Conservation (phyloP, 2,329 filamentous ascomycete species). For the Fusarium musae region DNA sequence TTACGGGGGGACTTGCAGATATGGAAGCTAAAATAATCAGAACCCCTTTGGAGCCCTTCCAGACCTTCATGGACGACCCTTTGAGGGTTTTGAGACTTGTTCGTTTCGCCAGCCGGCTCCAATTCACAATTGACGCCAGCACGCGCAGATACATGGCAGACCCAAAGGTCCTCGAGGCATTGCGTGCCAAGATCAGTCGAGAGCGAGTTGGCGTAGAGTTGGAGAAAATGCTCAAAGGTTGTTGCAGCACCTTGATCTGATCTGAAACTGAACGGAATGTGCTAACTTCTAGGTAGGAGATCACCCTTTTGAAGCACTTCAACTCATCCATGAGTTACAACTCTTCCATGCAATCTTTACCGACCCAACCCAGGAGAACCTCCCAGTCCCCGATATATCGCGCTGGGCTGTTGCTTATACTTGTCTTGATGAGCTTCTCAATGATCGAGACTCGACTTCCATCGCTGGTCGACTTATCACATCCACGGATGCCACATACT, state of each 20-base stretch:
- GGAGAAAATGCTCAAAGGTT: conserved; percentile 88
- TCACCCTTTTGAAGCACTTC: conserved; percentile 69
- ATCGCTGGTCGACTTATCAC: conserved; percentile 67
- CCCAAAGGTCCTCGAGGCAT: conserved; percentile 77
- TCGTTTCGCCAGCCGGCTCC: conserved; percentile 86
- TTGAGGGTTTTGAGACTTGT: conserved; percentile 87
- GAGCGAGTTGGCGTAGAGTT: conserved; percentile 89
- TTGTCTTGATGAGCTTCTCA: conserved; percentile 64
- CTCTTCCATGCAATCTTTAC: conserved; percentile 81
- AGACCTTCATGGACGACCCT: conserved; percentile 95
- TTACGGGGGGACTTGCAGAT: conserved; percentile 82
- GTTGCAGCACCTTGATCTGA: background rate
- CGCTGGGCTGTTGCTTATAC: conserved; percentile 74
- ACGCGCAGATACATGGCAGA: conserved; percentile 81
- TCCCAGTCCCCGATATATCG: conserved; percentile 65
- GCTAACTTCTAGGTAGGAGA: conserved; percentile 56
- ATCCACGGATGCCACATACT: conserved; percentile 72
- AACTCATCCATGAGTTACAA: conserved; percentile 72
- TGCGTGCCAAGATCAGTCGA: conserved; percentile 90
- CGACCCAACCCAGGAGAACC: conserved; percentile 67
- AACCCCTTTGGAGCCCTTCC: conserved; percentile 86
- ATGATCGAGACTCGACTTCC: conserved; percentile 57
- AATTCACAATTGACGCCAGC: conserved; percentile 78
- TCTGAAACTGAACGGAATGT: background rate
- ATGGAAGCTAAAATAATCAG: conserved; percentile 78